These are phyloP conservation scores for Citrus hindsii DNA, from an alignment of 345 rosid species.

Conservation along the genomic window DNA sequence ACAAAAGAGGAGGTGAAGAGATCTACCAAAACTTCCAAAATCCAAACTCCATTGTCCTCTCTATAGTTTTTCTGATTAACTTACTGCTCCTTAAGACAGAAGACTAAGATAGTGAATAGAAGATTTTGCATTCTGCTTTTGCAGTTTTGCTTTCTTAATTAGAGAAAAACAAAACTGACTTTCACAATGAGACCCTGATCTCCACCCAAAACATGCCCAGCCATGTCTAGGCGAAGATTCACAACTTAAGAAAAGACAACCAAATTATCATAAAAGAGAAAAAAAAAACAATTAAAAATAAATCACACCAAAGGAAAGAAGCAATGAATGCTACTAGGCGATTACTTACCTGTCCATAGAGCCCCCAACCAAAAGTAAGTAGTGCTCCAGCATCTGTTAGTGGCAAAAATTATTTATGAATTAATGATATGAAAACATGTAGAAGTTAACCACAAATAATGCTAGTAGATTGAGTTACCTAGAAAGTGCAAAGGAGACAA, in stretches of 20 bases:
- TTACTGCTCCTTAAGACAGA: neutral
- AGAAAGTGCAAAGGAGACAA: neutral
- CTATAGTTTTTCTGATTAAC: neutral
- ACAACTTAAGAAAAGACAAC: neutral
- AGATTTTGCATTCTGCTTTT: neutral
- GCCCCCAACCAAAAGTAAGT: slow-evolving; percentile 99
- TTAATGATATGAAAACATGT: neutral
- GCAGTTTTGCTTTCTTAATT: neutral
- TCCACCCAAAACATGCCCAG: neutral
- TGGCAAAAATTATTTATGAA: slow-evolving; percentile 14
- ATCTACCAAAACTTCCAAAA: neutral
- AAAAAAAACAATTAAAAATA: neutral
- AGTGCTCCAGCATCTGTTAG: slow-evolving; percentile 90
- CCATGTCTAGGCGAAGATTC: neutral
- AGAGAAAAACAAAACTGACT: neutral
- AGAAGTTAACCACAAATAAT: neutral
- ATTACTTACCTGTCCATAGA: slow-evolving; percentile 88
- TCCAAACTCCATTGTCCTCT: neutral
- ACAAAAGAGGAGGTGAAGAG: neutral
- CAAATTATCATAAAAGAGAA: neutral
- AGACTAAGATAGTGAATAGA: neutral
- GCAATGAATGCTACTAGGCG: neutral
- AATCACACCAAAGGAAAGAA: neutral
- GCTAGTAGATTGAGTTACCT: slow-evolving; percentile 1
- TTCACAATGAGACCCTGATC: neutral